Conservation (phyloP, 768 basidiomycete genomes). For the Trametes cingulata region DNA sequence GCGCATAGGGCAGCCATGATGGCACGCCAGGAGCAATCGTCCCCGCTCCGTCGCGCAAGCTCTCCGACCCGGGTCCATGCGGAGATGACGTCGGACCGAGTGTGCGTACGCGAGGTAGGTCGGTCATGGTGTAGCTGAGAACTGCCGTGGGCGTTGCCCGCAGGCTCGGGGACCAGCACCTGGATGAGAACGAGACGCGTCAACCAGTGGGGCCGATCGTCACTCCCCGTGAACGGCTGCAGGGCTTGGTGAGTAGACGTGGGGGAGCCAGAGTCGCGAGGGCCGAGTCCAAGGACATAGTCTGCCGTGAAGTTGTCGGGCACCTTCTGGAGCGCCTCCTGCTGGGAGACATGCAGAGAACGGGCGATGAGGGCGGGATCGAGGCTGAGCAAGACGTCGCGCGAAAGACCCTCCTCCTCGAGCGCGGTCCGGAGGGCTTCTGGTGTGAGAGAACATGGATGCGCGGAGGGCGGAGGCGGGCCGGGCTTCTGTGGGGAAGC, state of each 20-base stretch:
- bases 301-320: constrained; percentile 55
- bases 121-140: constrained; percentile 35
- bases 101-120: constrained; percentile 59
- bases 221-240: constrained; percentile 60
- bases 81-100: constrained; percentile 70
- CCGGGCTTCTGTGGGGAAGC: constrained; percentile 16
- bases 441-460: constrained; percentile 2
- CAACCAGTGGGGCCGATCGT: constrained; percentile 78
- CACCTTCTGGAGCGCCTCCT: constrained; percentile 43
- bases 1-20: constrained; percentile 72
- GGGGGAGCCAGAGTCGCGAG: constrained; percentile 6
- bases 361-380: constrained; percentile 62
- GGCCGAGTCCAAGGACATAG: constrained; percentile 41
- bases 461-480: background rate
- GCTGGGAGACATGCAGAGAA: constrained; percentile 66
- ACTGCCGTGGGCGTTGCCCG: constrained; percentile 36
- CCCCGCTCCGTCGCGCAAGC: constrained; percentile 66
- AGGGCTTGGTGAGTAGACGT: constrained; percentile 16
- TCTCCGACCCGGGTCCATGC: constrained; percentile 77
- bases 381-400: constrained; percentile 62
- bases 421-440: constrained; percentile 51
- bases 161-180: constrained; percentile 62
- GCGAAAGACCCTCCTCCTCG: constrained; percentile 65
- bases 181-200: constrained; percentile 73
- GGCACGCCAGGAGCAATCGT: constrained; percentile 80